Base-by-base conservation (phyloP, 495 filamentous ascomycete genomes). In the Parathielavia appendiculata region DNA sequence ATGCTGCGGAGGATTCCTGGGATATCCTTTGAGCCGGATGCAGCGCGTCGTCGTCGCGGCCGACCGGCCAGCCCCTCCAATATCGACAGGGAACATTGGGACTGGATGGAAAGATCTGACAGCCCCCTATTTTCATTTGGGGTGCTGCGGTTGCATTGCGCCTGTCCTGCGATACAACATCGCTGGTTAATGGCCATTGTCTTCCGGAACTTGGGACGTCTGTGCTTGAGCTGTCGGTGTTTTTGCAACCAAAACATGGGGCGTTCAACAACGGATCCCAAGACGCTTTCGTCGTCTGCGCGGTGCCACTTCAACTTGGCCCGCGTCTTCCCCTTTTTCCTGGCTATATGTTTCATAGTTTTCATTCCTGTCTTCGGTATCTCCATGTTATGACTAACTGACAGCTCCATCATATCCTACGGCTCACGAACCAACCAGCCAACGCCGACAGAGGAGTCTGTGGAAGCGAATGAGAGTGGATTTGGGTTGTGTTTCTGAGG, bases 1-100 rank as follows among this genome's bases (percentile, higher is more conserved):
- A 98, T 73, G 93, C 93, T 46, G 93, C 91, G 32, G 93, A 98
- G 73, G 93, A 98, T 70, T 85, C 86, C 41, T 98, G 93, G 93
- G 85, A 91, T 64, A 90, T 98, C 62, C 81, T 96, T 64, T 98
- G 81, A 75, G 41, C 17, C n/a, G 38, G 3, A 45, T 10, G 20
- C 11, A 7, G 20, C 40, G 22, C 43, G 19, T 20, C 46, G 52
- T 43, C 19, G 16, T 11, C 41, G 32, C 32, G 30, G 53, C 22
- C 38, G 23, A 10, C 26, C 20, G 11, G 40, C 17, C 16, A 6
- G 19, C 23, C 45, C 8, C n/a, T 41, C 6, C 17, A 9, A 23
- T 36, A 49, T 43, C 35, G 39, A 48, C 57, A 41, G 50, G 16
- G 66, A 56, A 63, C 61, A 35, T 30, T 58, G 66, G 60, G 66